phyloP scores from a whole-genome alignment of 2,329 filamentous ascomycete genomes.

The Colletotrichum sp. region DNA sequence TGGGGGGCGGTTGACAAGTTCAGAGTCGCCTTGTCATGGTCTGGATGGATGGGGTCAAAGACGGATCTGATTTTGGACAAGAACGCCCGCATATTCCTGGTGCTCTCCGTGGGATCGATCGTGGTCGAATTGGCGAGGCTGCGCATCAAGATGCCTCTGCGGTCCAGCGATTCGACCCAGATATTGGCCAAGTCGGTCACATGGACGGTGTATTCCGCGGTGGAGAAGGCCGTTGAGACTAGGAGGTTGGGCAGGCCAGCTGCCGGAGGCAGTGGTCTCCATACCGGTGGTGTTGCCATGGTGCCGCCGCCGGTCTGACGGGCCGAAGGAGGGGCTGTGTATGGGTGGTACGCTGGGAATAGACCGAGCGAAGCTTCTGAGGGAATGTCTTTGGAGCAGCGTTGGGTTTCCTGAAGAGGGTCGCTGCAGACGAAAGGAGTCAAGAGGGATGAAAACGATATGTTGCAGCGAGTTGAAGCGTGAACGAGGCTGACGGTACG shows the following conservation, averaged over 20 bases:
- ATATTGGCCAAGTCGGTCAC: slow-evolving; percentile 76
- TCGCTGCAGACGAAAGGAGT: background rate
- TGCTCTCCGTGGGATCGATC: slow-evolving; percentile 75
- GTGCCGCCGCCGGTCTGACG: background rate
- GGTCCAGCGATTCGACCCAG: slow-evolving; percentile 72
- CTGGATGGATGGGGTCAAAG: slow-evolving; percentile 50
- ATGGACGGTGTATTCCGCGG: slow-evolving; percentile 66
- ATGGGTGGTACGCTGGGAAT: background rate
- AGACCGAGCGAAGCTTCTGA: background rate
- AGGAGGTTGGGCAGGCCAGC: slow-evolving; percentile 64
- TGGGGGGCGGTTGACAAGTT: slow-evolving; percentile 40
- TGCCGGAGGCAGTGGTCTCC: slow-evolving; percentile 51
- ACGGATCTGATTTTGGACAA: slow-evolving; percentile 65
- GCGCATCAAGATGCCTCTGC: slow-evolving; percentile 66
- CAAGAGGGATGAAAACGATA: background rate
- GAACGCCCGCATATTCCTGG: slow-evolving; percentile 71
- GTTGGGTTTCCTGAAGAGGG: background rate
- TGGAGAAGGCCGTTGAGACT: slow-evolving; percentile 61
- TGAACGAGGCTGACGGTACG: background rate
- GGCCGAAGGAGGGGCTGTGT: background rate
- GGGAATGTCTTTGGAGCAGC: background rate
- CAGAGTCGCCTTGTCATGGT: slow-evolving; percentile 50
- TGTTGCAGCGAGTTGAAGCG: background rate
- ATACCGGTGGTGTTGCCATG: slow-evolving; percentile 42
- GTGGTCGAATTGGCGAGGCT: slow-evolving; percentile 68